A percentile compares a stretch with the other conserved stretches of the same genome.
Conservation (phyloP, 768 basidiomycete genomes). For the Boletus patriciae region DNA sequence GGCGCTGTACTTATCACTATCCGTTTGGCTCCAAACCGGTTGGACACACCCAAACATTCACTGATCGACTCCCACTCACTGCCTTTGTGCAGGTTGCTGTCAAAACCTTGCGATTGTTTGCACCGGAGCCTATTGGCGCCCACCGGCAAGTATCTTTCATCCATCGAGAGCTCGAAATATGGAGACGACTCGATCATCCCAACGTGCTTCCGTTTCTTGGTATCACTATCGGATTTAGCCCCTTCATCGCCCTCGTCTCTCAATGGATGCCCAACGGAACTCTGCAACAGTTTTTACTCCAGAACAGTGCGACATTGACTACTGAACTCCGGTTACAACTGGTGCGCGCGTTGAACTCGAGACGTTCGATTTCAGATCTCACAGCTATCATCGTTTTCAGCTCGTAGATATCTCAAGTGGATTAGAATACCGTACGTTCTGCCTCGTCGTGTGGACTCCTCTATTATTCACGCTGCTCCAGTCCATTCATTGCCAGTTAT, state of each 20-base stretch:
- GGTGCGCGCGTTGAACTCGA: not conserved
- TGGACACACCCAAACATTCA: not conserved
- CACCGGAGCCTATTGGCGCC: not conserved
- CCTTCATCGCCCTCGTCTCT: slow-evolving; percentile 10
- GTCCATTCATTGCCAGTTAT: slow-evolving; percentile 18
- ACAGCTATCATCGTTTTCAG: not conserved
- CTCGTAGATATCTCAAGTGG: slow-evolving; percentile 19
- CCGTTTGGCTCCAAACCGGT: slow-evolving; percentile 1
- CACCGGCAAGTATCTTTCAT: not conserved
- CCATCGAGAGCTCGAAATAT: slow-evolving; percentile 17
- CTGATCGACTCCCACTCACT: not conserved
- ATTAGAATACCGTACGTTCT: slow-evolving; percentile 12
- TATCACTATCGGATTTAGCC: slow-evolving; percentile 13
- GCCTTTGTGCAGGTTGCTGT: slow-evolving; percentile 7
- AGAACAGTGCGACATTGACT: not conserved
- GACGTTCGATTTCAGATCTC: not conserved
- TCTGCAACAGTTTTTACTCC: slow-evolving; percentile 1
- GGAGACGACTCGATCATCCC: slow-evolving; percentile 16
- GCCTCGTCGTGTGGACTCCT: not conserved
- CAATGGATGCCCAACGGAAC: slow-evolving; percentile 13
- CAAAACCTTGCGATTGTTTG: slow-evolving; percentile 10
- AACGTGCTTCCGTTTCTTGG: slow-evolving; percentile 19
- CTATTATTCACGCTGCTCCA: not conserved
- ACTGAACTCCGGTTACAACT: slow-evolving; percentile 5
- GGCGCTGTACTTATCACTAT: slow-evolving; percentile 3